Evolutionary conservation across 1,284 basidiomycete species (phyloP).

Genomic region (Leccinum subrobustum): DNA sequence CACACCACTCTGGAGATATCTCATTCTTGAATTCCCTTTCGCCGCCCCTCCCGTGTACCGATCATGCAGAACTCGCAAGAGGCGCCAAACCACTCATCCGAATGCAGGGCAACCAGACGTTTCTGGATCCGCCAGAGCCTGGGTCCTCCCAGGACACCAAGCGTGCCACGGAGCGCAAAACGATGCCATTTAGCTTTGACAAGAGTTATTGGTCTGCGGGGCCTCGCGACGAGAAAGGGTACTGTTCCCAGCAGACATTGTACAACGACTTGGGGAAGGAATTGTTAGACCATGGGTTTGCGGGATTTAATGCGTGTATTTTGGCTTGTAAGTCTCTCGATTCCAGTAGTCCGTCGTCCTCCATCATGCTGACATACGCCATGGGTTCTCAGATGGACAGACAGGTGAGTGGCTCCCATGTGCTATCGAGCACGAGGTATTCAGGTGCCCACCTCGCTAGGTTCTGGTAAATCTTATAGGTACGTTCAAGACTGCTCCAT

Average conservation of each 20-base stretch:
- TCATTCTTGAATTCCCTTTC: constrained; percentile 3
- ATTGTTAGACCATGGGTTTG: constrained; percentile 91
- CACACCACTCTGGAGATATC: constrained; percentile 5
- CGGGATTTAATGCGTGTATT: constrained; percentile 98
- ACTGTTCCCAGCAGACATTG: constrained; percentile 91
- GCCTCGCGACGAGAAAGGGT: constrained; percentile 79
- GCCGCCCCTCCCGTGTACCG: constrained; percentile 7
- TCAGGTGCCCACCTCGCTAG: constrained; percentile 39
- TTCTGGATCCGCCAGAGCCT: constrained; percentile 85
- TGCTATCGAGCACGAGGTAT: background rate
- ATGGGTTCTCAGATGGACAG: constrained; percentile 65
- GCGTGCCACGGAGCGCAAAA: constrained; percentile 84
- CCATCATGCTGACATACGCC: constrained; percentile 4
- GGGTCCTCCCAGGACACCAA: constrained; percentile 69
- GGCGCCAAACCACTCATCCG: constrained; percentile 91
- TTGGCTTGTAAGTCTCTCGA: constrained; percentile 81
- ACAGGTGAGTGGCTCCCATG: constrained; percentile 57
- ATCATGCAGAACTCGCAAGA: constrained; percentile 74
- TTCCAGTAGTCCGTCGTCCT: background rate
- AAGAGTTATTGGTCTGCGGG: constrained; percentile 96
- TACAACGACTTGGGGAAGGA: constrained; percentile 96
- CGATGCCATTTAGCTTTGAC: constrained; percentile 90
- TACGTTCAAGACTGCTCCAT: constrained; percentile 36
- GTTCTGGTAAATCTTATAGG: constrained; percentile 89
- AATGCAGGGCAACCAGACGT: constrained; percentile 91